Conservation (phyloP, 139 green algal genomes). For the Micractinium conductrix region DNA sequence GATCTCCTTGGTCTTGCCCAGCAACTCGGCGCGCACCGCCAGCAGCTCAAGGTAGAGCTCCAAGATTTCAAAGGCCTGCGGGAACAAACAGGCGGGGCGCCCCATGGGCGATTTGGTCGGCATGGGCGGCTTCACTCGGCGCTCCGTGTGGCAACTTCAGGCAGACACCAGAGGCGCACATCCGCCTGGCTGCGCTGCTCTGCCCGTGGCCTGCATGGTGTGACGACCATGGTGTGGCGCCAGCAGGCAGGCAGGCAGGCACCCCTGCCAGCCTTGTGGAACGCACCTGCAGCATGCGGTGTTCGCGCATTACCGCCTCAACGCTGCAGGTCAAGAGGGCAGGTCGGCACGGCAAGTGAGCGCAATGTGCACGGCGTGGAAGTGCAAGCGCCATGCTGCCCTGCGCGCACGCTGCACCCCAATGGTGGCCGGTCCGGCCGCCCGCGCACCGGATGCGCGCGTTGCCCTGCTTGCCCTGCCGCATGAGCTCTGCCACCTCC, state of each 20-base stretch:
- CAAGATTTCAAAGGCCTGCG: slow-evolving; percentile 85
- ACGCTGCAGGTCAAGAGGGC: slow-evolving; percentile 49
- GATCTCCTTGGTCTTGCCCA: slow-evolving; percentile 78
- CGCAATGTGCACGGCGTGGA: too few relatives aligned
- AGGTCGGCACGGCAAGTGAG: background rate
- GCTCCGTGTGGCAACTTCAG: too few relatives aligned
- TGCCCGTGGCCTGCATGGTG: too few relatives aligned
- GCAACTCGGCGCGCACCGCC: slow-evolving; percentile 73
- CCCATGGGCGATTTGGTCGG: too few relatives aligned
- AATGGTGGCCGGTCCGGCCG: background rate
- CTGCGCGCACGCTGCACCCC: background rate
- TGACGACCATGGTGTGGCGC: too few relatives aligned
- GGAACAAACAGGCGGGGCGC: too few relatives aligned
- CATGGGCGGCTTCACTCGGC: too few relatives aligned
- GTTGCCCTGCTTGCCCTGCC: slow-evolving; percentile 75
- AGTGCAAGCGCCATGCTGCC: background rate
- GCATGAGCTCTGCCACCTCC: slow-evolving; percentile 83
- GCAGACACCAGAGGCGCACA: background rate
- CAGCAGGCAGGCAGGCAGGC: background rate
- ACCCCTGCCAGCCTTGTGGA: too few relatives aligned
- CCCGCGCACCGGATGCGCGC: slow-evolving; percentile 71
- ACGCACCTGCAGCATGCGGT: slow-evolving; percentile 61
- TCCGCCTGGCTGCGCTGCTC: too few relatives aligned
- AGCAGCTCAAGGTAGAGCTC: slow-evolving; percentile 95
- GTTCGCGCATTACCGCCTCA: slow-evolving; percentile 87